These are phyloP conservation scores for Globisporangium yorkense DNA, from an alignment of 352 stramenopile species.

Conservation along the genomic window DNA sequence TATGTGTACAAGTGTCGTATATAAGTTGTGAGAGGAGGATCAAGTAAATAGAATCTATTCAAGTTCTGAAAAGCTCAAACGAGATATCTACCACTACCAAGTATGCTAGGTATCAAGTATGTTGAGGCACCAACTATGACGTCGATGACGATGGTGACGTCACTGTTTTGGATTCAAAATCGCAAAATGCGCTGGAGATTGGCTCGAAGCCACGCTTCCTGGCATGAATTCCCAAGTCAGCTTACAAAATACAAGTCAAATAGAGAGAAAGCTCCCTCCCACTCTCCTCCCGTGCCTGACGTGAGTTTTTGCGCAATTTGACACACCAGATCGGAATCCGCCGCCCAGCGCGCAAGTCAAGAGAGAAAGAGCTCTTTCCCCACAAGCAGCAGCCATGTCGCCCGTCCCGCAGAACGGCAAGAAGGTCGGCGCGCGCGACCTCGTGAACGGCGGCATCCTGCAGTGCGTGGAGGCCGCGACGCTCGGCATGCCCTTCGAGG, in stretches of 20 bases:
- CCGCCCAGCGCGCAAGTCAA: background rate
- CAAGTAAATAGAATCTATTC: too few relatives aligned
- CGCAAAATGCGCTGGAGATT: too few relatives aligned
- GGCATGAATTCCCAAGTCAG: background rate
- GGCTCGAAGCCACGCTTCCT: background rate
- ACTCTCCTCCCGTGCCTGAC: background rate
- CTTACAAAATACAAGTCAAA: background rate
- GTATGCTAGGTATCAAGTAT: background rate
- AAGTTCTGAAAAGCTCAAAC: too few relatives aligned
- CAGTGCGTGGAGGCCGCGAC: constrained; percentile 87
- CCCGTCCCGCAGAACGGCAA: constrained; percentile 60
- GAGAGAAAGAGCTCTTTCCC: background rate
- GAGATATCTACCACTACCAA: too few relatives aligned
- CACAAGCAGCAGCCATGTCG: constrained; percentile 23
- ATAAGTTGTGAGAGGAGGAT: too few relatives aligned
- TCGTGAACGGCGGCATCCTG: constrained; percentile 76
- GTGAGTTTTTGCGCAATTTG: background rate
- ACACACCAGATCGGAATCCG: background rate
- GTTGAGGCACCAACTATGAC: background rate
- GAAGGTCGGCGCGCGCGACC: constrained; percentile 74
- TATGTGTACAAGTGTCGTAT: too few relatives aligned
- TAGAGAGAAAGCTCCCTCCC: too few relatives aligned
- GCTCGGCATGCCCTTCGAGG: constrained; percentile 90
- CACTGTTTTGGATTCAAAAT: background rate
- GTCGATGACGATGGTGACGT: background rate